Conservation (phyloP, 2,329 filamentous ascomycete species). For the Aspergillus tanneri region DNA sequence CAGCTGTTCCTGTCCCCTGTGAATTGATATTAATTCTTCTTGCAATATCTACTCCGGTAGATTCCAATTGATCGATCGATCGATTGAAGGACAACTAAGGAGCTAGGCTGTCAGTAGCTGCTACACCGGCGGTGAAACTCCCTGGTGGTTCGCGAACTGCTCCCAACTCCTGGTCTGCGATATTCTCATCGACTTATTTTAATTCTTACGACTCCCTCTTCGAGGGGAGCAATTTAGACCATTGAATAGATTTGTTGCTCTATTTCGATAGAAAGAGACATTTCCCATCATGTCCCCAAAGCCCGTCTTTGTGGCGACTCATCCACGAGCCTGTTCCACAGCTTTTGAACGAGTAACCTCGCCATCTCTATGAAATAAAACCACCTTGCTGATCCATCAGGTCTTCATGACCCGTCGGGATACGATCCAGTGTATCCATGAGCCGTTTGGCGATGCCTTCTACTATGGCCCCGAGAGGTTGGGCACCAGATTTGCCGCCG, state of each 20-base stretch:
- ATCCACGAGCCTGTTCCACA: constrained; percentile 92
- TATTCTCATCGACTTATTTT: too few relatives aligned
- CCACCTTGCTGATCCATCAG: constrained; percentile 44
- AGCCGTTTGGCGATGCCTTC: constrained; percentile 95
- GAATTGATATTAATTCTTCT: constrained; percentile 3
- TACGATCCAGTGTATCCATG: constrained; percentile 79
- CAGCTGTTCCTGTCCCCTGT: not conserved
- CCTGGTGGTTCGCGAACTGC: constrained; percentile 21
- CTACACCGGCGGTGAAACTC: constrained; percentile 24
- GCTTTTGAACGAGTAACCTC: constrained; percentile 84
- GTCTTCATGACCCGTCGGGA: constrained; percentile 95
- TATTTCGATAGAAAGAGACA: not conserved
- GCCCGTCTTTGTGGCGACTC: constrained; percentile 88
- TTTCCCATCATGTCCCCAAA: constrained; percentile 63
- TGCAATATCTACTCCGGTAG: not conserved
- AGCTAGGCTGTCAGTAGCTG: constrained; percentile 17
- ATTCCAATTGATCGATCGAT: not conserved
- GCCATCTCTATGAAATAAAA: not conserved
- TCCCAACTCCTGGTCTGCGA: too few relatives aligned
- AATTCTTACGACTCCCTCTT: too few relatives aligned
- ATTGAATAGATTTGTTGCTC: too few relatives aligned
- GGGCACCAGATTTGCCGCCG: constrained; percentile 72
- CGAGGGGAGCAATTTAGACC: too few relatives aligned
- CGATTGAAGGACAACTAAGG: too few relatives aligned
- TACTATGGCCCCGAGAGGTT: constrained; percentile 93